phyloP scores from a whole-genome alignment of 2,329 filamentous ascomycete species.

The Sarocladiaceae sp. region DNA sequence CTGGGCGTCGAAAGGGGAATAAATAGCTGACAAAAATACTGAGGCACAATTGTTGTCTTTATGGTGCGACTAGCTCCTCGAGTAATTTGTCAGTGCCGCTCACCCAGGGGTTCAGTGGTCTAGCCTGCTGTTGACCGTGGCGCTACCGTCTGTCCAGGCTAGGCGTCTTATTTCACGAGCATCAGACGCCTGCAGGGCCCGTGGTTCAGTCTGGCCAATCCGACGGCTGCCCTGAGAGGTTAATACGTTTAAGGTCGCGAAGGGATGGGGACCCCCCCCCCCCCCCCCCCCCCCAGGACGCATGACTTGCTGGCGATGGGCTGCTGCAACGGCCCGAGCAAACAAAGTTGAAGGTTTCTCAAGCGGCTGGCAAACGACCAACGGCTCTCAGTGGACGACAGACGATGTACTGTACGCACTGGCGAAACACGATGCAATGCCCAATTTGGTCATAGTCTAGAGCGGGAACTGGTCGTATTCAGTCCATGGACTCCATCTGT shows the following conservation, averaged over 20 bases:
- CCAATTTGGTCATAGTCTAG: too few relatives aligned
- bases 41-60: neutral
- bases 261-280: too few relatives aligned
- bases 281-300: too few relatives aligned
- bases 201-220: neutral
- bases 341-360: too few relatives aligned
- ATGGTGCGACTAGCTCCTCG: neutral
- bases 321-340: too few relatives aligned
- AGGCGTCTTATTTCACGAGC: neutral
- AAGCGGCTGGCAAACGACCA: too few relatives aligned
- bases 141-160: neutral
- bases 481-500: too few relatives aligned
- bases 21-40: neutral
- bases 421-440: too few relatives aligned
- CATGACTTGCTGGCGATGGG: too few relatives aligned
- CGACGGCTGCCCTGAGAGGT: neutral
- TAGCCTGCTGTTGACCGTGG: neutral
- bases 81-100: neutral
- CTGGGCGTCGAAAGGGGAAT: slow-evolving; percentile 2
- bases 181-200: neutral
- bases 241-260: neutral
- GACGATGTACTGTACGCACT: too few relatives aligned
- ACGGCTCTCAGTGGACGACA: too few relatives aligned
- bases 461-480: too few relatives aligned
- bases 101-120: neutral